Evolutionary conservation across 768 basidiomycete genomes (phyloP), one percentile per base, ranked within the genome.

Genomic region (Auricularia cornea): DNA sequence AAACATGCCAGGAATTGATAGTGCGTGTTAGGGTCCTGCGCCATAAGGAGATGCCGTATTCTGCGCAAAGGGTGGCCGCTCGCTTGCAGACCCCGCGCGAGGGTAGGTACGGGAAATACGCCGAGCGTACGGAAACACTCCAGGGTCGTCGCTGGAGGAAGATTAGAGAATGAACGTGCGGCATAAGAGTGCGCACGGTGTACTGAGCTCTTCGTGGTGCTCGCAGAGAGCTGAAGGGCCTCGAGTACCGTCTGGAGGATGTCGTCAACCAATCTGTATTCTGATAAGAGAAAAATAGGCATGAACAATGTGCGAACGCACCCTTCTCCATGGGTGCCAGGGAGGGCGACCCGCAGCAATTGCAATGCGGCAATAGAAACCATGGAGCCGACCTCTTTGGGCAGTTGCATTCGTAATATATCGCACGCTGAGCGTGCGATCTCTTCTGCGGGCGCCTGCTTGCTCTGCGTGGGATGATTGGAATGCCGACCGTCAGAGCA

Each of bases 1-100:
- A 93, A 70, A 65, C 89, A 90, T 1, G 79, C 75, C 12, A 93
- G 69, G 68, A 92, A 90, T 5, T 87, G 68, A 72, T 87, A 87
- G 61, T 84, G 73, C 51, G 87, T 82, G 68, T 89, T 87, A 2
- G 80, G 76, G 60, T 85, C 78, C 6, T 74, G 69, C 0, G 87
- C 88, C 1, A 73, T 76, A 32, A 93, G 74, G n/a, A 89, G 75
- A 60, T 79, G 76, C 2, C 85, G 82, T 59, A 92, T 63, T 14
- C 35, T 48, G 11, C 59, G 57, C 11, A 66, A 40, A 10, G 65
- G 65, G 18, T 64, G 63, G 16, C n/a, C 20, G 18, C 29, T 59
- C 6, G 41, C 30, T 31, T 48, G 51, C 20, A 23, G 20, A 65
- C 66, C 57, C 12, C 32, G 33, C 26, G 61, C 57, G 28, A 62